Percentiles rank a stretch among this genome's conserved stretches.
phyloP scores from a whole-genome alignment of 176 grass and related monocot genomes.

The Lolium perenne region DNA sequence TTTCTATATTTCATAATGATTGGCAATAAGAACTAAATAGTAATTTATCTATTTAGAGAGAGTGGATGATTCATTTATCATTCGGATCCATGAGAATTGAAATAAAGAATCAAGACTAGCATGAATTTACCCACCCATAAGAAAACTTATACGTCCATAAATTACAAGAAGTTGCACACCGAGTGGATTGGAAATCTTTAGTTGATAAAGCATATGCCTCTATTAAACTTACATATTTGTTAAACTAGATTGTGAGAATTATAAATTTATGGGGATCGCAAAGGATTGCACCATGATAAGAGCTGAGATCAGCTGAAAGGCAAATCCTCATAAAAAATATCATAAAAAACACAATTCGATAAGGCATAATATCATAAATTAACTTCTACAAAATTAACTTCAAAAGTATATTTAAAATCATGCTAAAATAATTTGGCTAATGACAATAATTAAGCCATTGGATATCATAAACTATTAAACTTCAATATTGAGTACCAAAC shows the following conservation, averaged over 20 bases:
- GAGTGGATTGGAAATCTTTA: background rate
- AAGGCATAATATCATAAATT: background rate
- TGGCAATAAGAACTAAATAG: background rate
- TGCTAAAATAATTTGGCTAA: background rate
- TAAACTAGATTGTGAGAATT: background rate
- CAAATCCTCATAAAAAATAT: background rate
- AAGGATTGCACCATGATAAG: conserved; percentile 1
- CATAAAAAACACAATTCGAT: background rate
- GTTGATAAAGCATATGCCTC: background rate
- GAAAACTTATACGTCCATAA: background rate
- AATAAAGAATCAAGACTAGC: conserved; percentile 8
- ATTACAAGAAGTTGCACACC: background rate
- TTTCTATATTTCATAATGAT: conserved; percentile 11
- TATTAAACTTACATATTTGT: background rate
- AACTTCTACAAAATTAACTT: background rate
- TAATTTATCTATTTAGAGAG: background rate
- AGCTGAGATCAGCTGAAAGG: background rate
- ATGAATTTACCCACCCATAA: background rate
- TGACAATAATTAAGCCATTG: background rate
- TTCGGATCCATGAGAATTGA: background rate
- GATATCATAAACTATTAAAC: background rate
- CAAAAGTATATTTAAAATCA: background rate
- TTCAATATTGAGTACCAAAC: background rate
- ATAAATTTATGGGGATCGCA: background rate
- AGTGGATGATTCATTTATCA: conserved; percentile 13